Evolutionary conservation across 352 stramenopile species (phyloP).

Genomic region (Globisporangium lucens): DNA sequence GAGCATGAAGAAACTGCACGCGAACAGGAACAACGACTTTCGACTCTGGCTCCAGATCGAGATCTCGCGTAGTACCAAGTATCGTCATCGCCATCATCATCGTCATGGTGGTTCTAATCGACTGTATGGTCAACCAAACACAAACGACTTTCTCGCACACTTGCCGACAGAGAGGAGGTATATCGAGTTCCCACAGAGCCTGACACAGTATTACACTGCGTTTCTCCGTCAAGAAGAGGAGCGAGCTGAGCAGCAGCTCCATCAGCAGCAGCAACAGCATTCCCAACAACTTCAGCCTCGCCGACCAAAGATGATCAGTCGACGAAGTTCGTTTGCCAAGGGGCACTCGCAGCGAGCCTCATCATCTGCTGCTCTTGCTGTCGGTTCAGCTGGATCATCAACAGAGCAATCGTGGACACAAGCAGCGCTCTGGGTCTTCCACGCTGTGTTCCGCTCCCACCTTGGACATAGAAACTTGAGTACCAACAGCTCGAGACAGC

Average conservation of each 20-base stretch:
- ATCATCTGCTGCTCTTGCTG: conserved; percentile 12
- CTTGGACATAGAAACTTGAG: neutral
- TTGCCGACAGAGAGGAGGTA: conserved; percentile 24
- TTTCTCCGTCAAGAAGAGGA: conserved; percentile 23
- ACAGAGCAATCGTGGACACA: conserved; percentile 23
- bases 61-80: neutral
- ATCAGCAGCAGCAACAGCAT: conserved; percentile 13
- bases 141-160: conserved; percentile 12
- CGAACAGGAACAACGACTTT: conserved; percentile 28
- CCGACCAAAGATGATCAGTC: conserved; percentile 20
- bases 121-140: no score
- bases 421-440: conserved; percentile 45
- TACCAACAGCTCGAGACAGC: neutral
- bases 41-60: conserved; percentile 34
- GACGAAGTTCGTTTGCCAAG: conserved; percentile 21
- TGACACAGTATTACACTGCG: conserved; percentile 23
- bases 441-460: conserved; percentile 41
- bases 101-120: neutral
- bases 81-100: neutral
- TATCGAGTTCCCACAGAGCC: conserved; percentile 31
- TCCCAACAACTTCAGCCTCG: conserved; percentile 17
- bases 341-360: conserved; percentile 9
- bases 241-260: conserved; percentile 9
- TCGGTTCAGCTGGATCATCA: neutral
- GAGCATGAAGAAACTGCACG: conserved; percentile 24